Base-by-base conservation (phyloP, 345 rosid species). In the Adansonia digitata region DNA sequence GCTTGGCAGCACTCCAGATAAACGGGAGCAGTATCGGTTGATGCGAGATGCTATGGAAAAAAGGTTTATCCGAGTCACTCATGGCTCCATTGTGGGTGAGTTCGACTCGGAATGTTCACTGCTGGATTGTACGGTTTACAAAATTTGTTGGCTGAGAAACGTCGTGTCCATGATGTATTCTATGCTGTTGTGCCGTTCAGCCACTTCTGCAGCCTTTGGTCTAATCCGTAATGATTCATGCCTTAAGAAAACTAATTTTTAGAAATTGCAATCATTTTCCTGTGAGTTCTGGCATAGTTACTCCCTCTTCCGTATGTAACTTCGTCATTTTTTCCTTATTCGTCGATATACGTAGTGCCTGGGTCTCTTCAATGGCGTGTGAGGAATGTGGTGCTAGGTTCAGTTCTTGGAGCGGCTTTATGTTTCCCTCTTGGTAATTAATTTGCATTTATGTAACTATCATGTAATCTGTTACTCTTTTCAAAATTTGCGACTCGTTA, bases 21-120 rank as follows among this genome's bases (percentile, higher is more conserved):
- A 92, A 84, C 91, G 94, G 63, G 97, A 92, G 74, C 97, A 89
- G 78, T 81, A 94, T 57, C 82, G 92, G 26, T 77, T 92, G 78
- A 92, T 90, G 97, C 83, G 97, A 75, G 97, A 94, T 83, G 97
- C 97, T 0, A 94, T 94, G 97, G 95, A 94, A 85, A 92, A 92
- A 80, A 82, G 98, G 81, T 92, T 94, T 79, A 71, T 89, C 18
- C 80, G 92, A 66, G 95, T 92, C 17, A 87, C 97, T 71, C 95
- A 92, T 55, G 97, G 97, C 75, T 92, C 98, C 2, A 88, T 94
- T 31, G 83, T 92, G 55, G 97, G 98, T 52, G 97, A 62, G 85
- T 91, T 55, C 90, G 98, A 2, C 95, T 94, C 69, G 97, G 97
- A 53, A 81, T 88, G 92, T 94, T 92, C 77, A 94, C 97, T 24